phyloP scores from a whole-genome alignment of 2,329 filamentous ascomycete genomes.

The Colletotrichum sojae region DNA sequence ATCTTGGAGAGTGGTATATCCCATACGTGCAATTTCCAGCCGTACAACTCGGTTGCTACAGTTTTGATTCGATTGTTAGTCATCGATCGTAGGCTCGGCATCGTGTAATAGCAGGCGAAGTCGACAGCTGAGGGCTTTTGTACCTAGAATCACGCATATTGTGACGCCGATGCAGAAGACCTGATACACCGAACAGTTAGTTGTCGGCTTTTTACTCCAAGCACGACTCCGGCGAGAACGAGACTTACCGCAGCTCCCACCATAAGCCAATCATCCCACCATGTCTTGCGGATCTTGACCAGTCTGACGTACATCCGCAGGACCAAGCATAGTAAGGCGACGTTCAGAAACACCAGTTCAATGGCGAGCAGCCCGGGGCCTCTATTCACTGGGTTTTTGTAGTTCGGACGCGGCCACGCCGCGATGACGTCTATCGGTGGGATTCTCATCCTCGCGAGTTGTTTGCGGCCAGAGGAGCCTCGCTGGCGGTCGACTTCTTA shows the following conservation, averaged over 20 bases:
- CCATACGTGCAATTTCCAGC: conserved; percentile 57
- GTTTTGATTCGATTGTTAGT: neutral
- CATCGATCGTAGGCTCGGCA: neutral
- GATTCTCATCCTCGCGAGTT: conserved; percentile 8
- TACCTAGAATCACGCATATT: conserved; percentile 50
- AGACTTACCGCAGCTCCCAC: conserved; percentile 52
- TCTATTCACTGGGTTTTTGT: neutral
- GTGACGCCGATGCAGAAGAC: conserved; percentile 52
- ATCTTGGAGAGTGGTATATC: conserved; percentile 49
- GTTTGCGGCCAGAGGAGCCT: too few species aligned
- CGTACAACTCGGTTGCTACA: conserved; percentile 50
- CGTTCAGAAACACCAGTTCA: conserved; percentile 51
- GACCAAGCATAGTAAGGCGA: conserved; percentile 52
- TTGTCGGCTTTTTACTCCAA: neutral
- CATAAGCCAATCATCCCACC: conserved; percentile 60
- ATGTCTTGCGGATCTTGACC: conserved; percentile 50
- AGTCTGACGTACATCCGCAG: conserved; percentile 56
- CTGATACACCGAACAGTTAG: conserved; percentile 36
- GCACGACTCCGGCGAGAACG: neutral
- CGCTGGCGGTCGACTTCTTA: too few species aligned
- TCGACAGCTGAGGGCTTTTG: neutral
- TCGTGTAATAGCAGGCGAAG: neutral
- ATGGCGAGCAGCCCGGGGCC: conserved; percentile 53
- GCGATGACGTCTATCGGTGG: conserved; percentile 2
- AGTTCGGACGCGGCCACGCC: neutral